Conservation (phyloP, 139 green algal genomes). For the Coelastrella sp. region DNA sequence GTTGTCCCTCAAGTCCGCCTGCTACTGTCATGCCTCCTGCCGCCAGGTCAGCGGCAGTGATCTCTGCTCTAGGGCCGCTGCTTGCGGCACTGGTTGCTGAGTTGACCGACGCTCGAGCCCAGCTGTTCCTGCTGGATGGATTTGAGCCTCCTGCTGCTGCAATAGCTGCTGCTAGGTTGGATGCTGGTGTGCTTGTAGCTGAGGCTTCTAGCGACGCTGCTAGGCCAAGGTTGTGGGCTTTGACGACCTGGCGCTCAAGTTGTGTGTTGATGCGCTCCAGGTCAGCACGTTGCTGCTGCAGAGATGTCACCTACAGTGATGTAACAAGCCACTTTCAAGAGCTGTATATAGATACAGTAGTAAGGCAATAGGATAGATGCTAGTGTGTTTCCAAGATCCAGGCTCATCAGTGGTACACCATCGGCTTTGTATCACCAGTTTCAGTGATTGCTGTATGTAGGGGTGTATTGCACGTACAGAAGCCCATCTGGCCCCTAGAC, state of each 20-base stretch:
- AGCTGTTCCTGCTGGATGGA: neutral
- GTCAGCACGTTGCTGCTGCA: conserved; percentile 25
- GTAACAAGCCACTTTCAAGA: neutral
- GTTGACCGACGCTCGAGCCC: neutral
- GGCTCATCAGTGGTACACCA: no score
- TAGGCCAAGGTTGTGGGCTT: neutral
- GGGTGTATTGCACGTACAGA: no score
- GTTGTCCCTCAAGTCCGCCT: neutral
- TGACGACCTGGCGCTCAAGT: neutral
- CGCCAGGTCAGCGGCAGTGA: conserved; percentile 39
- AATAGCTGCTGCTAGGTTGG: neutral
- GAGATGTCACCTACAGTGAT: conserved; percentile 1
- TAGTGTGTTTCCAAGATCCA: no score
- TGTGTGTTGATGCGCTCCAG: conserved; percentile 13
- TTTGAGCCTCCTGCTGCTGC: neutral
- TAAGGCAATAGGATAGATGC: no score
- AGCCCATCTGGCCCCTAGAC: no score
- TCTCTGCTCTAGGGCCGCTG: conserved; percentile 22
- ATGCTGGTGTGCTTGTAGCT: neutral
- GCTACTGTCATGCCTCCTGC: neutral
- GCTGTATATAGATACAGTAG: no score
- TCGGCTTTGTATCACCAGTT: no score
- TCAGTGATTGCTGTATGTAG: no score
- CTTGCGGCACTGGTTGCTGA: neutral
- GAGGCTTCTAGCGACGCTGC: neutral